Conservation (phyloP, 352 stramenopile genomes). For the Pythium inflatum region DNA sequence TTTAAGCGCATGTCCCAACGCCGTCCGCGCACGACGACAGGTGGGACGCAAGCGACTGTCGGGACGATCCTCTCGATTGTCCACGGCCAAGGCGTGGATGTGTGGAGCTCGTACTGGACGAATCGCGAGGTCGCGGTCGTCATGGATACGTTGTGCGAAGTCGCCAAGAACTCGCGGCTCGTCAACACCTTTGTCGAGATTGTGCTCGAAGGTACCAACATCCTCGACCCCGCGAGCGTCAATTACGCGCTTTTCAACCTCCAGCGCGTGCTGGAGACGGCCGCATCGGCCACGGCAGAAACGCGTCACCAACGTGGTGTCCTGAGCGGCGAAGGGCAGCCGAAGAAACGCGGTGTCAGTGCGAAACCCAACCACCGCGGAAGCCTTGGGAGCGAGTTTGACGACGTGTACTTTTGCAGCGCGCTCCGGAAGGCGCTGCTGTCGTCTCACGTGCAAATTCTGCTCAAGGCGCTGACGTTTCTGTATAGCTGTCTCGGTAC, state of each 20-base stretch:
- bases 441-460: slow-evolving; percentile 79
- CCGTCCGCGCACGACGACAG: slow-evolving; percentile 45
- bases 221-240: slow-evolving; percentile 76
- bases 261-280: slow-evolving; percentile 60
- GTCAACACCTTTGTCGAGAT: slow-evolving; percentile 81
- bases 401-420: slow-evolving; percentile 71
- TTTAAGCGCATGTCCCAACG: slow-evolving; percentile 84
- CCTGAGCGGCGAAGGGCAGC: not conserved
- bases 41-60: slow-evolving; percentile 42
- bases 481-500: slow-evolving; percentile 84
- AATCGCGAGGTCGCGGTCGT: slow-evolving; percentile 34
- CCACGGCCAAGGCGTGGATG: slow-evolving; percentile 53
- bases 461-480: slow-evolving; percentile 86
- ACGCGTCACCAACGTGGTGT: not conserved
- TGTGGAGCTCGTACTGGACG: slow-evolving; percentile 82
- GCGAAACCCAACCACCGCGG: slow-evolving; percentile 13
- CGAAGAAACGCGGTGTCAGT: not conserved
- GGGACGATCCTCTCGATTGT: slow-evolving; percentile 69
- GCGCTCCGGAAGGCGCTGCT: slow-evolving; percentile 74
- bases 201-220: slow-evolving; percentile 83
- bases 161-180: slow-evolving; percentile 73
- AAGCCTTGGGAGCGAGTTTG: slow-evolving; percentile 38
- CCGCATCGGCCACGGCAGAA: not conserved
- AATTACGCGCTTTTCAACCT: slow-evolving; percentile 86
- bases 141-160: slow-evolving; percentile 54